Evolutionary conservation across 352 stramenopile species (phyloP).

Genomic region (Phytophthora agathidicida): DNA sequence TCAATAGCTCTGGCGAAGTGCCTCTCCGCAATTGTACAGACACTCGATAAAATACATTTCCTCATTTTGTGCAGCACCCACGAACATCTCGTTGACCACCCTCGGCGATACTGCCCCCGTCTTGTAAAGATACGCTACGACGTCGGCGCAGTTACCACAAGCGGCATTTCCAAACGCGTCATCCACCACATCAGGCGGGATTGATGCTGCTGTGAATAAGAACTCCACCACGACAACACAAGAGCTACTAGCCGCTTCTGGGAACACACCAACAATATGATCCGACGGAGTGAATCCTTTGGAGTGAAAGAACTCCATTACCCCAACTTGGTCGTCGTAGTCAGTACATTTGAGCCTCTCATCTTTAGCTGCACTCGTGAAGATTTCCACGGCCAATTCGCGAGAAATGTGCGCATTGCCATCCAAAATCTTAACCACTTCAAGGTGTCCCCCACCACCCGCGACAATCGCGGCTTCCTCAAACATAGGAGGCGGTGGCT

Average conservation of each 20-base stretch:
- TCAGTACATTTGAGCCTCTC: background rate
- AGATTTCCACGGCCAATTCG: background rate
- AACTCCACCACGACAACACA: constrained; percentile 2
- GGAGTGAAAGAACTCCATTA: background rate
- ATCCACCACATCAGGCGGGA: constrained; percentile 2
- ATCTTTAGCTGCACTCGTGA: background rate
- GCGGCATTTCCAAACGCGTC: background rate
- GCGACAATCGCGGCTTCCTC: background rate
- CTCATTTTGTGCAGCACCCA: background rate
- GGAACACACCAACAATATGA: background rate
- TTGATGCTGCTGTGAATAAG: background rate
- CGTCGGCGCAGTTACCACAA: background rate
- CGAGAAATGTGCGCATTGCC: background rate
- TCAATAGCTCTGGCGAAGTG: background rate
- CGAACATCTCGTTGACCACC: background rate
- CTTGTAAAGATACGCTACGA: background rate
- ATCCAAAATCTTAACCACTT: background rate
- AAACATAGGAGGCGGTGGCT: background rate
- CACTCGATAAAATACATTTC: background rate
- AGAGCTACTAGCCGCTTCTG: background rate
- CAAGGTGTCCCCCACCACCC: background rate
- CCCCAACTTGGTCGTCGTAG: constrained; percentile 2
- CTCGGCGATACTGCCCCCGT: background rate
- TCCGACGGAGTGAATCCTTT: background rate
- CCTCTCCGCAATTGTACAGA: constrained; percentile 1